phyloP scores from a whole-genome alignment of 140 eudicot species.

The Flaveria floridana region DNA sequence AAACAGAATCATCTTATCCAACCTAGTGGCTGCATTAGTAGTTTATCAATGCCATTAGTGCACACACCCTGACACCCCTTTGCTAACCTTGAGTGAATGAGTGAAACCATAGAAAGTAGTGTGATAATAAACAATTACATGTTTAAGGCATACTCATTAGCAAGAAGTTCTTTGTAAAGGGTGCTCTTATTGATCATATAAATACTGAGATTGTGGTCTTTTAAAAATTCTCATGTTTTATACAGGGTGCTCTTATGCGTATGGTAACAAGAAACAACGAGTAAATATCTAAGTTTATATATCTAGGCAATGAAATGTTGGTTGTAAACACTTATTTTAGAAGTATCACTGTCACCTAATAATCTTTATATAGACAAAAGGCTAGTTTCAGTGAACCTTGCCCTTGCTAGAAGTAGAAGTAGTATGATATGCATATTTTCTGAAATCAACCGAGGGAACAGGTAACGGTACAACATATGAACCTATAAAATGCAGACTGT shows the following conservation, averaged over 20 bases:
- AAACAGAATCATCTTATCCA: no score
- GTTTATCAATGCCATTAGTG: not conserved
- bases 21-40: no score
- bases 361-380: constrained; percentile 5
- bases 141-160: not conserved
- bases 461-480: not conserved
- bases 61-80: not conserved
- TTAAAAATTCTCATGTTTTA: not conserved
- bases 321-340: constrained; percentile 2
- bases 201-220: not conserved
- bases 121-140: not conserved
- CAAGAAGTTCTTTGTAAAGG: constrained; percentile 3
- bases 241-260: not conserved
- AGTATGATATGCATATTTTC: not conserved
- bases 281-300: not conserved
- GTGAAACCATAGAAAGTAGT: not conserved
- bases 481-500: not conserved
- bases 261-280: not conserved
- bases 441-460: not conserved
- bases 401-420: not conserved
- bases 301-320: not conserved
- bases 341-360: constrained; percentile 16
- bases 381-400: not conserved
- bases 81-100: not conserved
- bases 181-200: constrained; percentile 1